phyloP scores from a whole-genome alignment of 495 filamentous ascomycete species.

The Barbatosphaeria neglecta region DNA sequence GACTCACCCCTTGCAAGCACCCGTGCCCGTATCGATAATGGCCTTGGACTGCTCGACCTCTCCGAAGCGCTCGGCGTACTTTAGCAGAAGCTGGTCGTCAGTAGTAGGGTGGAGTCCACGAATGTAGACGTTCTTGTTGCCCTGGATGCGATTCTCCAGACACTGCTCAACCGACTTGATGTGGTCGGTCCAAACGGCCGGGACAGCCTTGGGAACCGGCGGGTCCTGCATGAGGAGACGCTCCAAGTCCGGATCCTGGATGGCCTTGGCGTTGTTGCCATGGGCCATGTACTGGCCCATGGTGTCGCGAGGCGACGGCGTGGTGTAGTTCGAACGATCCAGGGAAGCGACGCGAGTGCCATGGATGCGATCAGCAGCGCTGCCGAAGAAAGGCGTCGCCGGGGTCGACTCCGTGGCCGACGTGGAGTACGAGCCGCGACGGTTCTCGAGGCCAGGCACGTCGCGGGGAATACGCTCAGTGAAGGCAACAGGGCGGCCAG shows the following conservation, averaged over 20 bases:
- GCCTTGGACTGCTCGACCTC: slow-evolving; percentile 89
- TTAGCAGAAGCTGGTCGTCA: slow-evolving; percentile 75
- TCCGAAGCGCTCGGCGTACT: slow-evolving; percentile 78
- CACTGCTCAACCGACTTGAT: slow-evolving; percentile 80
- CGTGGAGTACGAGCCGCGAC: slow-evolving; percentile 56
- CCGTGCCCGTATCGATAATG: slow-evolving; percentile 85
- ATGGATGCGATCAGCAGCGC: slow-evolving; percentile 39
- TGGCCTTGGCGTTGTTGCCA: slow-evolving; percentile 11
- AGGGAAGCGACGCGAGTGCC: slow-evolving; percentile 41
- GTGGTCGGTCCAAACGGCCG: slow-evolving; percentile 68
- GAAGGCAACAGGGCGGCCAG: slow-evolving; percentile 27
- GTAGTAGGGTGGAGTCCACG: slow-evolving; percentile 89
- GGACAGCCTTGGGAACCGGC: slow-evolving; percentile 77
- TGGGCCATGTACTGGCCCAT: slow-evolving; percentile 4
- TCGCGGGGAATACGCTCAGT: slow-evolving; percentile 31
- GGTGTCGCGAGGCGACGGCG: slow-evolving; percentile 41
- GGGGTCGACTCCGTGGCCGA: slow-evolving; percentile 47
- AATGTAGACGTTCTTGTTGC: slow-evolving; percentile 93
- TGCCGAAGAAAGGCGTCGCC: slow-evolving; percentile 46
- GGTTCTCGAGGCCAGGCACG: slow-evolving; percentile 47
- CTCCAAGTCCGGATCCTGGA: slow-evolving; percentile 53
- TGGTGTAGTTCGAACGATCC: slow-evolving; percentile 50
- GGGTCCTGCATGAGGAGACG: slow-evolving; percentile 62
- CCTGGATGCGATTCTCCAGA: slow-evolving; percentile 72
- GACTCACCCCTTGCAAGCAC: slow-evolving; percentile 85